Evolutionary conservation across 352 stramenopile species (phyloP).

Genomic region (Phytopythium montanum): DNA sequence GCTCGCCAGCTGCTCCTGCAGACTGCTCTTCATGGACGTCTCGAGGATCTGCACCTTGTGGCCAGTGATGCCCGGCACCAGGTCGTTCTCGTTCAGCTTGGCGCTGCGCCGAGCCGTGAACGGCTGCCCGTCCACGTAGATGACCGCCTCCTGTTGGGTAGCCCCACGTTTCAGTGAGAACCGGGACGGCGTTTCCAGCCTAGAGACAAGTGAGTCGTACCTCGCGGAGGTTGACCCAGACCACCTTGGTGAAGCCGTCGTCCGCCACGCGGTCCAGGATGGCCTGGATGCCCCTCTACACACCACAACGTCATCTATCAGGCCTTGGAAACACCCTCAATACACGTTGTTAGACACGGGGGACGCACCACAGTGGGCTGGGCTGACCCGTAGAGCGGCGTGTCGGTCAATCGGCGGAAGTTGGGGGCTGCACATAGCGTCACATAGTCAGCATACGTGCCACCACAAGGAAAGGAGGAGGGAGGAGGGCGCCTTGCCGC

Average conservation of each 20-base stretch:
- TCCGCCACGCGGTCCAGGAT: constrained; percentile 60
- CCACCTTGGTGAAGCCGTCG: constrained; percentile 75
- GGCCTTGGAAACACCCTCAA: not conserved
- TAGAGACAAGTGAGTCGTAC: constrained; percentile 10
- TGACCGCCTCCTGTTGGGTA: constrained; percentile 69
- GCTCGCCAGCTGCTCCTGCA: constrained; percentile 59
- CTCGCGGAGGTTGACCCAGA: constrained; percentile 84
- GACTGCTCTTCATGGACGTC: constrained; percentile 72
- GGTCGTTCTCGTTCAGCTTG: constrained; percentile 82
- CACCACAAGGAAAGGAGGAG: not conserved
- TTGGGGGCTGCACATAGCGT: constrained; percentile 49
- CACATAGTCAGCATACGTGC: not conserved
- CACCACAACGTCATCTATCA: not conserved
- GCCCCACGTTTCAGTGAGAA: not conserved
- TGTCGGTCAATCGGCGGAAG: constrained; percentile 65
- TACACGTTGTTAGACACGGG: not conserved
- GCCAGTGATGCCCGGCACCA: constrained; percentile 76
- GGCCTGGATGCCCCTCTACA: constrained; percentile 67
- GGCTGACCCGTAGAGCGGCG: constrained; percentile 67
- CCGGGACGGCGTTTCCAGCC: too few species aligned
- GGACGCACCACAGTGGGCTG: constrained; percentile 64
- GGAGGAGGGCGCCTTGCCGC: constrained; percentile 24
- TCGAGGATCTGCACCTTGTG: constrained; percentile 83
- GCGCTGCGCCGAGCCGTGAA: constrained; percentile 71
- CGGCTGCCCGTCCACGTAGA: constrained; percentile 73